Conservation (phyloP, 805 yeast genomes). For the Komagataella populi region DNA sequence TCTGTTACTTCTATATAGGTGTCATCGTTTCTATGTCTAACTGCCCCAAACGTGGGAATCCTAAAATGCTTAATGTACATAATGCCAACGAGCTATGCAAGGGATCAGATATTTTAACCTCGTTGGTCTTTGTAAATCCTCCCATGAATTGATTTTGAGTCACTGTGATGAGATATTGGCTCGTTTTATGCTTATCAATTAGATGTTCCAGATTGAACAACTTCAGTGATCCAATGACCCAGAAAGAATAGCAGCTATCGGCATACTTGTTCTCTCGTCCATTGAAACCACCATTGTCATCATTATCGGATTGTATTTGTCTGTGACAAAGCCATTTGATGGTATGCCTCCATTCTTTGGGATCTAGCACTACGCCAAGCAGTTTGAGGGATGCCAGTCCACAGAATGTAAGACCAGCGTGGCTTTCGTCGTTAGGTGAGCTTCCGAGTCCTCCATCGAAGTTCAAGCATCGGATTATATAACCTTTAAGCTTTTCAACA, state of each 20-base stretch:
- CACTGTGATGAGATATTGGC: conserved; percentile 29
- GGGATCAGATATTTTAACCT: conserved; percentile 50
- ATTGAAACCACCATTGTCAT: conserved; percentile 68
- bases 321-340: conserved; percentile 50
- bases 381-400: conserved; percentile 52
- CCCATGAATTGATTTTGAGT: conserved; percentile 59
- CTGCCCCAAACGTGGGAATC: neutral
- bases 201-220: conserved; percentile 21
- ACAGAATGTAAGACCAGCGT: conserved; percentile 81
- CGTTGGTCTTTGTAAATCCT: conserved; percentile 59
- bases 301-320: conserved; percentile 36
- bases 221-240: conserved; percentile 53
- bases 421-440: conserved; percentile 43
- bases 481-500: conserved; percentile 20
- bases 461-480: conserved; percentile 21
- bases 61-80: conserved; percentile 24
- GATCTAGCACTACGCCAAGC: conserved; percentile 12
- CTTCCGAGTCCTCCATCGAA: conserved; percentile 64
- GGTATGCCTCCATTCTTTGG: conserved; percentile 23
- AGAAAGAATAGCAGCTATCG: conserved; percentile 83
- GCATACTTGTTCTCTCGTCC: conserved; percentile 78
- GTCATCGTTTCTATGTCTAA: neutral
- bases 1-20: neutral
- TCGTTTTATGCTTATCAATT: conserved; percentile 21
- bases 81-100: conserved; percentile 53